Conservation (phyloP, 495 filamentous ascomycete genomes). For the Aspergillus nidulans region DNA sequence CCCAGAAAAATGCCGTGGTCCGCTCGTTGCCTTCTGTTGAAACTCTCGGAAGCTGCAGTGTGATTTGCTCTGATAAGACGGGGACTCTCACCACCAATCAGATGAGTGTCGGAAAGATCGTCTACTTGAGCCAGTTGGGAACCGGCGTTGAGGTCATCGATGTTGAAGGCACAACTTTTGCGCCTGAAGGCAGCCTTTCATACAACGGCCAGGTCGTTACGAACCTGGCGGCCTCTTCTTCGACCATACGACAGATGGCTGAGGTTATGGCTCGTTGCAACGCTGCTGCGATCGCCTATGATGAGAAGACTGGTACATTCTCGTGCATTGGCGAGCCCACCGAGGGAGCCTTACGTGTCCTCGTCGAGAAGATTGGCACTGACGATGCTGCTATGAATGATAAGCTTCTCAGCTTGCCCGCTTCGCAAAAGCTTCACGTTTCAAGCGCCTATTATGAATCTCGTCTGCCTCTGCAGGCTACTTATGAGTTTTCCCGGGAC, state of each 20-base stretch:
- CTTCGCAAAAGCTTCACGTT: constrained; percentile 62
- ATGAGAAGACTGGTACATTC: constrained; percentile 65
- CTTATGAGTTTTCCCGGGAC: constrained; percentile 96
- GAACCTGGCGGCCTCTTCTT: constrained; percentile 69
- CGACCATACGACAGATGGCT: constrained; percentile 71
- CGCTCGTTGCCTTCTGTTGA: constrained; percentile 95
- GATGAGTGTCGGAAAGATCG: constrained; percentile 95
- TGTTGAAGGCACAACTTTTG: constrained; percentile 91
- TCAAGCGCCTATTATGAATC: constrained; percentile 83
- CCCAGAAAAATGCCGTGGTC: constrained; percentile 95
- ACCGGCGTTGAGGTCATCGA: constrained; percentile 79
- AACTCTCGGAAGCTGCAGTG: constrained; percentile 96
- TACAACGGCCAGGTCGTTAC: constrained; percentile 62
- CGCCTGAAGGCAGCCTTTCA: constrained; percentile 71
- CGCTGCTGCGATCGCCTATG: constrained; percentile 76
- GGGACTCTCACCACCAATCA: constrained; percentile 98
- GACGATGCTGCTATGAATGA: constrained; percentile 55
- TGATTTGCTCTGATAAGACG: constrained; percentile 99
- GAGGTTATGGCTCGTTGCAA: constrained; percentile 93
- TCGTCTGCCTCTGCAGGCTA: constrained; percentile 67
- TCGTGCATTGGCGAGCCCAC: constrained; percentile 93
- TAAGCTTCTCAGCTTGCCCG: constrained; percentile 40
- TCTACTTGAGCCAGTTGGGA: constrained; percentile 71
- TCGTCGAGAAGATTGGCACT: constrained; percentile 93
- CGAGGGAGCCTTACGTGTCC: constrained; percentile 84